phyloP scores from a whole-genome alignment of 2,329 filamentous ascomycete genomes.

The Penicillium sp. region DNA sequence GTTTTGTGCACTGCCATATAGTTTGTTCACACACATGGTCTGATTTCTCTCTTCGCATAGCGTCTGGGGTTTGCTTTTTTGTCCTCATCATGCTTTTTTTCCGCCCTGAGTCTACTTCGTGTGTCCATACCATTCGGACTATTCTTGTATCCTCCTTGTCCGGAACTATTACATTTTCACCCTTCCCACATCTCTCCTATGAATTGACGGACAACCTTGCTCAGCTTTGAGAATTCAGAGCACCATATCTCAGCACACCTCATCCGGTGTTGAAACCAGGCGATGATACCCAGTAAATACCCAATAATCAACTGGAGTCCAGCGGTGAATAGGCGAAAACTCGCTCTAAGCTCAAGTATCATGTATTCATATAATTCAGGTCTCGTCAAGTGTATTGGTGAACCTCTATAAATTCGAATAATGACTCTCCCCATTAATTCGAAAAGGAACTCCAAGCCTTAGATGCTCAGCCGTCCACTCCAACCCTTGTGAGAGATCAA shows the following conservation, averaged over 20 bases:
- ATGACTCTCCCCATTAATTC: not conserved
- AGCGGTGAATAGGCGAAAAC: not conserved
- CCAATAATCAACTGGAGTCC: not conserved
- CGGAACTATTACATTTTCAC: conserved; percentile 5
- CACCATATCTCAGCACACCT: not conserved
- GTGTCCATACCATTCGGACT: conserved; percentile 7
- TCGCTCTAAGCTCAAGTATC: not conserved
- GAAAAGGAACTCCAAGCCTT: conserved; percentile 6
- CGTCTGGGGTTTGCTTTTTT: conserved; percentile 34
- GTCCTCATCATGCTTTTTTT: conserved; percentile 1
- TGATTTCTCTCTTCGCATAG: conserved; percentile 39
- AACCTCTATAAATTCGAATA: not conserved
- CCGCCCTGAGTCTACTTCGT: not conserved
- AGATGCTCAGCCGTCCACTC: conserved; percentile 12
- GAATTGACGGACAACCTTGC: not conserved
- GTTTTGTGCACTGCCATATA: conserved; percentile 21
- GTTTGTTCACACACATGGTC: conserved; percentile 22
- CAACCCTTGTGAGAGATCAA: conserved; percentile 3
- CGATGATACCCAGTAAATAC: not conserved
- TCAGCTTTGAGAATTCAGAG: not conserved
- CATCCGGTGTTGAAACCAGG: not conserved
- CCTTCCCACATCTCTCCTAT: not conserved
- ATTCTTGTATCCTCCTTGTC: conserved; percentile 16
- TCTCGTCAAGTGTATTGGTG: not conserved
- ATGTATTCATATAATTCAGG: not conserved